phyloP scores from a whole-genome alignment of 2,329 filamentous ascomycete genomes.

The Ambrosiella beaveri region DNA sequence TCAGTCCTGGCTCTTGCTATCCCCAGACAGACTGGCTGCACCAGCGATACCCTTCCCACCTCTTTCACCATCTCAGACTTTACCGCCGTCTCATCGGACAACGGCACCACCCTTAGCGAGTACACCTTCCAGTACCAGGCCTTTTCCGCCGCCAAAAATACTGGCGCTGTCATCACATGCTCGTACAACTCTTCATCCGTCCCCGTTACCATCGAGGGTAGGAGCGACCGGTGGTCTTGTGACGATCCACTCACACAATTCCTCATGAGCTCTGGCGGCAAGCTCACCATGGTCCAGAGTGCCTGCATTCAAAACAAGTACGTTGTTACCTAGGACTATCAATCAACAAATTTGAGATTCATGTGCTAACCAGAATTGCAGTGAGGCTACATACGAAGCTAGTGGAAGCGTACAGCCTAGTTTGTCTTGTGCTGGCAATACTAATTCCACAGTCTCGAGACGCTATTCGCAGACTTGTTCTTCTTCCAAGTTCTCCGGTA shows the following conservation, averaged over 20 bases:
- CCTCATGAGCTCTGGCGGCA: conserved; percentile 21
- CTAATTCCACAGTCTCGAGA: not conserved
- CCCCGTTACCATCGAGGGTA: conserved; percentile 19
- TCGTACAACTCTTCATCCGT: conserved; percentile 26
- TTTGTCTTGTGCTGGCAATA: conserved; percentile 10
- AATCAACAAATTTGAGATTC: not conserved
- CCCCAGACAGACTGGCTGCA: conserved; percentile 10
- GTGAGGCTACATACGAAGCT: conserved; percentile 14
- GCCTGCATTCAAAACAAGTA: conserved; percentile 25
- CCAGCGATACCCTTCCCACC: conserved; percentile 22
- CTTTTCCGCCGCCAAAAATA: conserved; percentile 16
- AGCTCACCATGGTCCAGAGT: conserved; percentile 28
- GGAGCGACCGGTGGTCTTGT: conserved; percentile 26
- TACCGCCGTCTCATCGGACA: conserved; percentile 20
- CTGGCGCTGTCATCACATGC: conserved; percentile 25
- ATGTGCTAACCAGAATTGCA: not conserved
- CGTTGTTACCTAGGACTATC: conserved; percentile 12
- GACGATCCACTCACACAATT: conserved; percentile 26
- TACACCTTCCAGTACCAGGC: conserved; percentile 25
- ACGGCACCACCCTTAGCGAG: conserved; percentile 19
- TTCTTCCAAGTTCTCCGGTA: not conserved
- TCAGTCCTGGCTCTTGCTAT: conserved; percentile 7
- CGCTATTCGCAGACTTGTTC: conserved; percentile 1
- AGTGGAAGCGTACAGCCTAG: conserved; percentile 13
- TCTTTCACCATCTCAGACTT: conserved; percentile 26